These are phyloP conservation scores for Botrytis tulipae DNA, from an alignment of 2,329 filamentous ascomycete genomes.

Conservation along the genomic window DNA sequence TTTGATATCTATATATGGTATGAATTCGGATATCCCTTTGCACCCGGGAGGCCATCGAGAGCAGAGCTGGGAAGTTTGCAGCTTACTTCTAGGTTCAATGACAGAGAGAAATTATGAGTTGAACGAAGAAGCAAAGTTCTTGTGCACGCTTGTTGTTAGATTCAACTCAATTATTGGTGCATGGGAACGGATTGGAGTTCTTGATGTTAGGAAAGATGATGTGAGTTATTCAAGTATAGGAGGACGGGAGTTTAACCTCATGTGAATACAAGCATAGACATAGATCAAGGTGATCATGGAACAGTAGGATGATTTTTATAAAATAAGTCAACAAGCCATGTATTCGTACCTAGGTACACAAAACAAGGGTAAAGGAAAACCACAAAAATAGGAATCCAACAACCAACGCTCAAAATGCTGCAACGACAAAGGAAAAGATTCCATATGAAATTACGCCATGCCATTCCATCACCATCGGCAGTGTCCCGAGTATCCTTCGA, in stretches of 20 bases:
- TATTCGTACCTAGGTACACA: background rate
- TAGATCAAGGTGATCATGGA: background rate
- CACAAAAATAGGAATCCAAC: background rate
- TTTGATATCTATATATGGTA: background rate
- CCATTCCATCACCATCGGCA: too few relatives aligned
- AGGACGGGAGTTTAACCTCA: background rate
- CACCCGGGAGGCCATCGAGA: background rate
- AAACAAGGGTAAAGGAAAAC: background rate
- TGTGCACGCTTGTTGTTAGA: background rate
- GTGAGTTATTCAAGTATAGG: background rate
- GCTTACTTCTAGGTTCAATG: background rate
- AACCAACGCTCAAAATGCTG: background rate
- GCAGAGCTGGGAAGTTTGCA: background rate
- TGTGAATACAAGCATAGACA: background rate
- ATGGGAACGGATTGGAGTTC: background rate
- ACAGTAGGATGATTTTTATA: background rate
- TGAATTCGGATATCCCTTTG: background rate
- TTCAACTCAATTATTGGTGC: background rate
- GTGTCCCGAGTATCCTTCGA: too few relatives aligned
- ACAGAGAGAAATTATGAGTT: background rate
- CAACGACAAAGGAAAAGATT: background rate
- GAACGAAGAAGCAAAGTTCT: background rate
- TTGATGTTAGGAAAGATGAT: constrained; percentile 3
- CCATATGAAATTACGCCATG: background rate
- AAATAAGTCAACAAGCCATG: background rate